Percentiles rank a stretch among this genome's conserved stretches.
Conservation (phyloP, 306 rosid genomes). For the Castanospermum australe region DNA sequence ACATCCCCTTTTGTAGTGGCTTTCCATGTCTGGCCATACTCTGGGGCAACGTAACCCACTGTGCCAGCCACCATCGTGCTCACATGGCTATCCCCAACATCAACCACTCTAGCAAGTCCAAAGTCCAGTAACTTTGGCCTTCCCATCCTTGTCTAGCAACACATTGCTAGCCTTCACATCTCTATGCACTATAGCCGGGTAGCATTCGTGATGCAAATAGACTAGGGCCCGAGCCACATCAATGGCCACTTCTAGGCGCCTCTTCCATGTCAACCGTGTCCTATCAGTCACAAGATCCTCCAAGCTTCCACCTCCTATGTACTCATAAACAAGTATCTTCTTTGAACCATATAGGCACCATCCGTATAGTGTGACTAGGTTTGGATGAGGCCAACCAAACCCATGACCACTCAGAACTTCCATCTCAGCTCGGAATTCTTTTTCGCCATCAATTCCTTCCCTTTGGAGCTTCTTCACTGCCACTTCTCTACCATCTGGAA, state of each 20-base stretch:
- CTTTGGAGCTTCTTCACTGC: slow-evolving; percentile 88
- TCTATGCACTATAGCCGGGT: slow-evolving; percentile 76
- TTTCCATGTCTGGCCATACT: slow-evolving; percentile 90
- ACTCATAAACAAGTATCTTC: slow-evolving; percentile 72
- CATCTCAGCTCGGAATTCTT: slow-evolving; percentile 86
- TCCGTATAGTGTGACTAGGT: slow-evolving; percentile 82
- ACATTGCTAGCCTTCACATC: slow-evolving; percentile 95
- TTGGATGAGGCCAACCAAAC: slow-evolving; percentile 84
- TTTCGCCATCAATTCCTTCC: slow-evolving; percentile 83
- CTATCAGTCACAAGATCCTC: slow-evolving; percentile 68
- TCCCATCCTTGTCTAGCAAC: slow-evolving; percentile 67
- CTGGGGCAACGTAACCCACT: slow-evolving; percentile 89
- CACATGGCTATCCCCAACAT: slow-evolving; percentile 78
- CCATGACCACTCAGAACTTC: slow-evolving; percentile 72
- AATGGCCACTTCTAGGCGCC: slow-evolving; percentile 62
- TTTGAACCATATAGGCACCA: slow-evolving; percentile 81
- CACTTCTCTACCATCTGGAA: slow-evolving; percentile 83
- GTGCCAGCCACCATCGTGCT: slow-evolving; percentile 94
- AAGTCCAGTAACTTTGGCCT: slow-evolving; percentile 83
- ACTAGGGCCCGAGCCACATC: slow-evolving; percentile 79
- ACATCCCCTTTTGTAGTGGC: slow-evolving; percentile 94
- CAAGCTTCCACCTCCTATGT: slow-evolving; percentile 88
- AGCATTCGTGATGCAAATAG: slow-evolving; percentile 82
- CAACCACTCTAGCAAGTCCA: slow-evolving; percentile 79
- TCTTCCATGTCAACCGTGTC: slow-evolving; percentile 43